Conservation (phyloP, 1,284 basidiomycete genomes). For the Dichomitus squalens region DNA sequence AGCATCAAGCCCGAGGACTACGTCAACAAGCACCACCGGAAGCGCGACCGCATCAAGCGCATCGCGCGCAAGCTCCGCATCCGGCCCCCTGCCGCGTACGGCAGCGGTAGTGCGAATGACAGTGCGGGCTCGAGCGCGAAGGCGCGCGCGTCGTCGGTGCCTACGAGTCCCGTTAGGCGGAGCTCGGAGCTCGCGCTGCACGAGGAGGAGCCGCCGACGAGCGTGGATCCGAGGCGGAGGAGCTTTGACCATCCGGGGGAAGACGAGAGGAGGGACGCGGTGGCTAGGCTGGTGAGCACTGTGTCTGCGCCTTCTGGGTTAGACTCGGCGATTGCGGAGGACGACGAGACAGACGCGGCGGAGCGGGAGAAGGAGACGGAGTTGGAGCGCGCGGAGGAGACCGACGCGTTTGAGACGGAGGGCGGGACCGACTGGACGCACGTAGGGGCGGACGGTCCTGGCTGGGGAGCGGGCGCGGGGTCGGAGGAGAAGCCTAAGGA, state of each 20-base stretch:
- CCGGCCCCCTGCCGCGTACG: slow-evolving; percentile 30
- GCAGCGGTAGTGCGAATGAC: slow-evolving; percentile 13
- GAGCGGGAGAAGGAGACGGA: slow-evolving; percentile 15
- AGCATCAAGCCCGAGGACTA: slow-evolving; percentile 84
- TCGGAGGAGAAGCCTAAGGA: slow-evolving; percentile 4
- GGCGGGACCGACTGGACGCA: slow-evolving; percentile 1
- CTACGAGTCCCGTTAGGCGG: slow-evolving; percentile 33
- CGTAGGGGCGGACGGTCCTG: slow-evolving; percentile 5
- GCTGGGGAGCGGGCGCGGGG: no score
- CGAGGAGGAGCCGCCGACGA: slow-evolving; percentile 28
- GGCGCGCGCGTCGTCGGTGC: slow-evolving; percentile 35
- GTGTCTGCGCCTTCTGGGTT: background rate
- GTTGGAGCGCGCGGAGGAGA: slow-evolving; percentile 21
- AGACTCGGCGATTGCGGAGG: slow-evolving; percentile 15
- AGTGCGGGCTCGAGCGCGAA: slow-evolving; percentile 3
- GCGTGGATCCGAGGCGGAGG: slow-evolving; percentile 29
- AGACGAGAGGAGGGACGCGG: slow-evolving; percentile 22
- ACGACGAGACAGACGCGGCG: slow-evolving; percentile 13
- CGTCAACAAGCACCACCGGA: slow-evolving; percentile 56
- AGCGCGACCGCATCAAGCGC: slow-evolving; percentile 72
- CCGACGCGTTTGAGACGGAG: slow-evolving; percentile 32
- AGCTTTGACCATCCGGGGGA: slow-evolving; percentile 32
- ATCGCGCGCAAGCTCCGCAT: slow-evolving; percentile 63
- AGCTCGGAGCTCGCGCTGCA: slow-evolving; percentile 27
- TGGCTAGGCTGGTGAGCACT: slow-evolving; percentile 14